phyloP scores from a whole-genome alignment of 2,329 filamentous ascomycete species.

The Colletotrichum eremochloae region DNA sequence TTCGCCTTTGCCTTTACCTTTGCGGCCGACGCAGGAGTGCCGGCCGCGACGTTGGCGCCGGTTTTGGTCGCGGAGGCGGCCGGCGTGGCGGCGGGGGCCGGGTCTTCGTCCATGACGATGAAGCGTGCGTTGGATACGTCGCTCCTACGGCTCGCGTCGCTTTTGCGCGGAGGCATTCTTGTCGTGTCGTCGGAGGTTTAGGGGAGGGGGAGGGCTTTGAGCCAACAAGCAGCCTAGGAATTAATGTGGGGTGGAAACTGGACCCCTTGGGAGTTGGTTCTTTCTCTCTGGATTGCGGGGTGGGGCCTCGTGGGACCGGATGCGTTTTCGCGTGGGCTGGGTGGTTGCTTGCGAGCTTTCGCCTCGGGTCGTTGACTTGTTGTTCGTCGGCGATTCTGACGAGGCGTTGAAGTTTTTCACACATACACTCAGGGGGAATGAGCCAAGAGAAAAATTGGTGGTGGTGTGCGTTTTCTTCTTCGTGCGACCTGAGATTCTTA shows the following conservation, averaged over 20 bases:
- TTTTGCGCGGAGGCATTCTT: constrained; percentile 69
- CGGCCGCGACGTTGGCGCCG: constrained; percentile 41
- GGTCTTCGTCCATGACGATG: constrained; percentile 58
- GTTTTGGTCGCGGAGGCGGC: constrained; percentile 14
- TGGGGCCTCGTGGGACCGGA: not conserved
- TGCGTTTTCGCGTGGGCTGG: not conserved
- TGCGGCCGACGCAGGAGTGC: constrained; percentile 39
- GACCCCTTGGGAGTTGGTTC: constrained; percentile 3
- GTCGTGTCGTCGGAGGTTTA: not conserved
- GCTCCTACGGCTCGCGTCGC: constrained; percentile 60
- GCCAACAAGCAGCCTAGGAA: not conserved
- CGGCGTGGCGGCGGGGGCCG: constrained; percentile 42
- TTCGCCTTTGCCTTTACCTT: constrained; percentile 42
- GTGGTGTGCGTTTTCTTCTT: not conserved
- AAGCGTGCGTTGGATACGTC: constrained; percentile 62
- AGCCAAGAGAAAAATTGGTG: not conserved
- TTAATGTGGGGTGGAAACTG: constrained; percentile 15
- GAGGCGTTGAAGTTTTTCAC: constrained; percentile 34
- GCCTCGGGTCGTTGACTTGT: not conserved
- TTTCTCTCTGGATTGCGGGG: not conserved
- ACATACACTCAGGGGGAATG: constrained; percentile 8
- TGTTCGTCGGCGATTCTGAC: not conserved
- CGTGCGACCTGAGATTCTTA: not conserved
- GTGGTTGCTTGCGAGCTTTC: not conserved
- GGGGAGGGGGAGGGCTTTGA: not conserved